phyloP scores from a whole-genome alignment of 495 filamentous ascomycete species.

The Wilcoxina mikolae region DNA sequence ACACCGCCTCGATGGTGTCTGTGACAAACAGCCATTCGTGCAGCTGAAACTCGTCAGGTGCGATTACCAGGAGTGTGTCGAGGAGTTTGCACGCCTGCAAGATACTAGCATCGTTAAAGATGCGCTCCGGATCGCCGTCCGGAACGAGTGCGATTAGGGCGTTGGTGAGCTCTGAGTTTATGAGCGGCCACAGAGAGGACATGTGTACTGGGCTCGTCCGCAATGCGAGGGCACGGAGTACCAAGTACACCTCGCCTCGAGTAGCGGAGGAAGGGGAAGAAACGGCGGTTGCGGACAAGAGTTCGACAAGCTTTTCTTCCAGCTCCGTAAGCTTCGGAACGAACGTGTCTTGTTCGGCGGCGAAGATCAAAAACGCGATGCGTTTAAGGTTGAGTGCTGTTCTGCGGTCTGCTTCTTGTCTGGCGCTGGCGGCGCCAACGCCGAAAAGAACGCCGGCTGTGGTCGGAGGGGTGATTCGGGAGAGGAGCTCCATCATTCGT shows the following conservation, averaged over 20 bases:
- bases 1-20: conserved; percentile 93
- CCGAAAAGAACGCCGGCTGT: conserved; percentile 97
- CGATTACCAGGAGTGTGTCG: conserved; percentile 65
- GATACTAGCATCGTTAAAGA: conserved; percentile 56
- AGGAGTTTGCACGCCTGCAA: conserved; percentile 88
- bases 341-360: conserved; percentile 60
- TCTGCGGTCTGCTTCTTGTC: conserved; percentile 83
- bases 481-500: conserved; percentile 63
- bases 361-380: conserved; percentile 60
- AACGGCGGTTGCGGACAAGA: conserved; percentile 68
- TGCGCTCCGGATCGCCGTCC: conserved; percentile 45
- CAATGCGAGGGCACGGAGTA: conserved; percentile 65
- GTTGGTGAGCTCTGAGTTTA: conserved; percentile 73
- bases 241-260: conserved; percentile 75
- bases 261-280: conserved; percentile 87
- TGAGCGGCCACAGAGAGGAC: conserved; percentile 70
- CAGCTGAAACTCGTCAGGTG: conserved; percentile 89
- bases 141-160: conserved; percentile 64
- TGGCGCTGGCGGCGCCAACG: conserved; percentile 86
- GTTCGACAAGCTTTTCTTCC: conserved; percentile 71
- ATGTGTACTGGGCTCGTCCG: conserved; percentile 63
- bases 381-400: conserved; percentile 82
- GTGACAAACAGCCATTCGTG: conserved; percentile 94
- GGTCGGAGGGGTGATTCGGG: conserved; percentile 65
- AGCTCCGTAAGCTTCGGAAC: conserved; percentile 56